Percentiles rank a stretch among this genome's conserved stretches.
phyloP scores from a whole-genome alignment of 2,329 filamentous ascomycete species.

The Botrytis galanthina region DNA sequence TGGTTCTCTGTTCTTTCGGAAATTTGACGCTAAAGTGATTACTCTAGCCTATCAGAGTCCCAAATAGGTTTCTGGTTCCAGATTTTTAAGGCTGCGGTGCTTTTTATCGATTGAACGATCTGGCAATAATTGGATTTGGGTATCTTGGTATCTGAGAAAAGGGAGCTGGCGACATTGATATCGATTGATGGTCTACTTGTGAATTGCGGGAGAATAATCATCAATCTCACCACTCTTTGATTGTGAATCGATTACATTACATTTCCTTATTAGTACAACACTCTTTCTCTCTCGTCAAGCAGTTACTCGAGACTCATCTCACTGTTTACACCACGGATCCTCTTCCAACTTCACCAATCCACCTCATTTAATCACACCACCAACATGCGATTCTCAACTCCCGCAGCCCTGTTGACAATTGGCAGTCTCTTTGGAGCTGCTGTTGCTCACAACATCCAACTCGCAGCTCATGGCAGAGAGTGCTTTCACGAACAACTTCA shows the following conservation, averaged over 20 bases:
- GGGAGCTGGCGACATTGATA: background rate
- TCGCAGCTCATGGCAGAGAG: conserved; percentile 88
- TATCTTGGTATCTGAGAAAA: background rate
- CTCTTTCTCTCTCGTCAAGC: background rate
- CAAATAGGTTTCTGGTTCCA: conserved; percentile 18
- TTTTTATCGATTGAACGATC: background rate
- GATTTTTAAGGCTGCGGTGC: conserved; percentile 9
- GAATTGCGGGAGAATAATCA: background rate
- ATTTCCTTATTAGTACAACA: background rate
- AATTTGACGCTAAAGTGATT: conserved; percentile 21
- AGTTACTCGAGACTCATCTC: background rate
- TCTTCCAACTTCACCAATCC: background rate
- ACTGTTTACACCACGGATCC: background rate
- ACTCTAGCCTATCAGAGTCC: conserved; percentile 14
- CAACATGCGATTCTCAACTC: conserved; percentile 38
- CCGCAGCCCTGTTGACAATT: conserved; percentile 34
- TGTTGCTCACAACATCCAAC: conserved; percentile 90
- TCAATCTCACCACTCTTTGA: background rate
- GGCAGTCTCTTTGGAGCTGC: conserved; percentile 50
- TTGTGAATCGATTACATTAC: background rate
- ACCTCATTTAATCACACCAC: background rate
- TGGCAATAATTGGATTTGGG: conserved; percentile 9
- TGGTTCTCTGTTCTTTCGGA: conserved; percentile 20
- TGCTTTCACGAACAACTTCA: conserved; percentile 96
- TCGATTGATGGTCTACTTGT: background rate